Evolutionary conservation across 1,284 basidiomycete genomes (phyloP), one percentile per base, ranked within the genome.

Genomic region (Vanrija sp.): DNA sequence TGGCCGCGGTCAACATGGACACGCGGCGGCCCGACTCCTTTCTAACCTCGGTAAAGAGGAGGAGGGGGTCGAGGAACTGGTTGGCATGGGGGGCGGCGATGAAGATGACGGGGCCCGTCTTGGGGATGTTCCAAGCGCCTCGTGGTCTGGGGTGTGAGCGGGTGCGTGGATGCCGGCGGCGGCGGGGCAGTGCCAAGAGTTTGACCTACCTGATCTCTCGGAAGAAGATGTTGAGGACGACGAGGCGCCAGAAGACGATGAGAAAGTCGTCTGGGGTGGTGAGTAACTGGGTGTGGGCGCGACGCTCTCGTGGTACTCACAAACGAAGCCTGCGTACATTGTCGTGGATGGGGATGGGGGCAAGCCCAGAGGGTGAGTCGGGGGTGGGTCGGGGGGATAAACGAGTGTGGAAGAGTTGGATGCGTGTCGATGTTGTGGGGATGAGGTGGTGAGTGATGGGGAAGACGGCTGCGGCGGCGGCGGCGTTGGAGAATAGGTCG

Each of bases 11-110:
- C 41, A 99, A 80, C 69, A 96, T 94, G 55, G 88, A 86, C 12
- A 96, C 89, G 63, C 86, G 83, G 42, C 96, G 82, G 18, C 84
- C 82, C 2, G 88, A 87, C 73, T 96, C 91, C 54, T 87, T 83
- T 68, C 87, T 82, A 9, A 94, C 93, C 76, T 98, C 90, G 47
- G 90, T 83, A 57, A 85, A 86, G 43, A 99, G 79, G 42, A 98
- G 81, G 44, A 98, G 77, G 8, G 96, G 94, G 70, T 99, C 96
- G 51, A 98, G 83, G 75, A 99, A 98, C 89, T 98, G 76, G 75
- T 98, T 99, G 70, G 89, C 87, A 77, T 99, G 96, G 18, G 96
- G 96, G 14, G 92, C 96, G 45, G 84, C 92, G 48, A 96, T 95
- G 77, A 99, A 97, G 68, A 99, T 93, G 62, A 98, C 84, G 7